These are phyloP conservation scores for Talaromyces nanjingensis DNA, from an alignment of 495 filamentous ascomycete genomes.

Conservation along the genomic window DNA sequence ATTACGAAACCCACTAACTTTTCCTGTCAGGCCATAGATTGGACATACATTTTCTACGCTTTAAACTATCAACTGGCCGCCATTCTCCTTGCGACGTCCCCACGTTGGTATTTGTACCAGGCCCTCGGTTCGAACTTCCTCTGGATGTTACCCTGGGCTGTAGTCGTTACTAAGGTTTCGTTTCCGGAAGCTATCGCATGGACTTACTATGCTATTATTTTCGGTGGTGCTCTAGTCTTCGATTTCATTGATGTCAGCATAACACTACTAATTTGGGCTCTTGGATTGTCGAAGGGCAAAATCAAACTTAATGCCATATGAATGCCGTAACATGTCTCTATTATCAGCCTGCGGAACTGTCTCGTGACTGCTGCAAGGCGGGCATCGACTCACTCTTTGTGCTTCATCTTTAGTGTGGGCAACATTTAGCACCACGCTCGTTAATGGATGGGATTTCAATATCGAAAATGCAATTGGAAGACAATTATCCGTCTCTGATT, in stretches of 20 bases:
- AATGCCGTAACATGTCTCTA: too few relatives aligned
- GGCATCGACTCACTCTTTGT: too few relatives aligned
- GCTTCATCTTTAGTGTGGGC: too few relatives aligned
- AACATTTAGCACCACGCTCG: too few relatives aligned
- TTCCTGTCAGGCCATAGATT: conserved; percentile 45
- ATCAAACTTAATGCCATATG: not conserved
- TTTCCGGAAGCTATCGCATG: conserved; percentile 41
- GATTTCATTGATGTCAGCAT: conserved; percentile 41
- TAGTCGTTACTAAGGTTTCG: conserved; percentile 39
- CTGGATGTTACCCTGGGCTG: conserved; percentile 66
- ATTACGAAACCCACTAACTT: not conserved
- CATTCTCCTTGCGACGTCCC: conserved; percentile 57
- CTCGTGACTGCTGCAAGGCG: too few relatives aligned
- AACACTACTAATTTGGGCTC: conserved; percentile 1
- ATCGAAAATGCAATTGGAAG: too few relatives aligned
- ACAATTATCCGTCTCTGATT: too few relatives aligned
- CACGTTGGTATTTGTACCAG: conserved; percentile 64
- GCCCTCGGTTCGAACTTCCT: conserved; percentile 56
- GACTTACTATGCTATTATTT: conserved; percentile 61
- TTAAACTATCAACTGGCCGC: conserved; percentile 56
- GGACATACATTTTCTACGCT: conserved; percentile 74
- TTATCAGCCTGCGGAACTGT: too few relatives aligned
- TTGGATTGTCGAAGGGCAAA: not conserved
- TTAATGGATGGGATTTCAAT: too few relatives aligned
- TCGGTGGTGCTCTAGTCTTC: conserved; percentile 65